A percentile compares a stretch with the other conserved stretches of the same genome.
Conservation (phyloP, 1,139 yeast species). For the Fermentozyma sake region DNA sequence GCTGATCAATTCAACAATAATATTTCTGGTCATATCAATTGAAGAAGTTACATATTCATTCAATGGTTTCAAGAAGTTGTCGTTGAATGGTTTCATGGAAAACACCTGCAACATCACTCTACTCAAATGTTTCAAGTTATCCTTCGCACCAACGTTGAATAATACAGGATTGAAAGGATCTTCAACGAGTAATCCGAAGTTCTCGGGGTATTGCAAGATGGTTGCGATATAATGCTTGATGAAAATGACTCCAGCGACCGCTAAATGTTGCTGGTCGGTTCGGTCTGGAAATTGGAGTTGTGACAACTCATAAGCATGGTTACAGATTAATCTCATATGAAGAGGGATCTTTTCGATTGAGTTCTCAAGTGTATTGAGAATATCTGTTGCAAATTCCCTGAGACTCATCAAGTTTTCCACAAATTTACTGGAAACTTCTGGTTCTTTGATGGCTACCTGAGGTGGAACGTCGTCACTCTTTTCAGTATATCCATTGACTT, state of each 20-base stretch:
- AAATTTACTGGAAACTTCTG: slow-evolving; percentile 63
- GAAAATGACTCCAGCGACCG: slow-evolving; percentile 67
- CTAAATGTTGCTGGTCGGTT: slow-evolving; percentile 49
- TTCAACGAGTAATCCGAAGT: slow-evolving; percentile 43
- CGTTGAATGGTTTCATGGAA: slow-evolving; percentile 63
- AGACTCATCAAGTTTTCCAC: slow-evolving; percentile 70
- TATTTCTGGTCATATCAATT: slow-evolving; percentile 39
- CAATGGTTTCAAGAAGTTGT: slow-evolving; percentile 73
- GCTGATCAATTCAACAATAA: slow-evolving; percentile 47
- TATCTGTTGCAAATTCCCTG: slow-evolving; percentile 64
- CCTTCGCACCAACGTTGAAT: slow-evolving; percentile 21
- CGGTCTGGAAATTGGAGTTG: slow-evolving; percentile 48
- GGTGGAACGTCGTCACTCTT: slow-evolving; percentile 36
- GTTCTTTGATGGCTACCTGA: slow-evolving; percentile 74
- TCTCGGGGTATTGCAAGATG: slow-evolving; percentile 67
- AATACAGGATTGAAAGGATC: slow-evolving; percentile 29
- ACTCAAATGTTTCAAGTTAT: slow-evolving; percentile 56
- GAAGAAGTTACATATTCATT: slow-evolving; percentile 63
- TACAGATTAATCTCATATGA: slow-evolving; percentile 46
- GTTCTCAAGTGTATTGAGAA: slow-evolving; percentile 41
- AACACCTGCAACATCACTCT: slow-evolving; percentile 65
- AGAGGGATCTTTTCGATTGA: slow-evolving; percentile 52
- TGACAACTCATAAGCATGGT: slow-evolving; percentile 29
- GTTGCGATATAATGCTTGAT: slow-evolving; percentile 60
- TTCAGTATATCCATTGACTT: slow-evolving; percentile 37